Percentiles rank a stretch among this genome's conserved stretches.
Conservation (phyloP, 306 rosid genomes). For the Pyrus pyrifolia region DNA sequence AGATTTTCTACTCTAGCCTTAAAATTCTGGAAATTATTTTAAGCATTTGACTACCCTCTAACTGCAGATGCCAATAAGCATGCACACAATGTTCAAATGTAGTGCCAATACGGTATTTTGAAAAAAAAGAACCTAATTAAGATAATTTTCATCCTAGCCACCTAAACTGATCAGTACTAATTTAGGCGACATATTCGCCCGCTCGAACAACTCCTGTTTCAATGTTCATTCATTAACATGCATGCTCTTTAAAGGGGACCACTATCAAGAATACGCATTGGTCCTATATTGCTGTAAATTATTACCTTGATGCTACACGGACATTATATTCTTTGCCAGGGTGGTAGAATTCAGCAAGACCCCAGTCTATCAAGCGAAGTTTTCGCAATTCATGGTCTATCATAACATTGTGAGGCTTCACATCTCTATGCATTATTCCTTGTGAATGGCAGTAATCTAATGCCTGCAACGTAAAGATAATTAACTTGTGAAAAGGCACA, state of each 20-base stretch:
- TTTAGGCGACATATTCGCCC: background rate
- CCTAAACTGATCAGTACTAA: background rate
- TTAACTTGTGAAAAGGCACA: conserved; percentile 17
- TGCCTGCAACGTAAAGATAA: conserved; percentile 44
- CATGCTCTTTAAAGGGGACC: background rate
- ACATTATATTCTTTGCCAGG: conserved; percentile 89
- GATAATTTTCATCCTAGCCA: background rate
- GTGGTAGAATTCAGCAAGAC: conserved; percentile 88
- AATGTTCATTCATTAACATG: background rate
- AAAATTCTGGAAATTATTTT: background rate
- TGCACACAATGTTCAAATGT: background rate
- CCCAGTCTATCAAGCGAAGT: conserved; percentile 92
- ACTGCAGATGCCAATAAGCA: background rate
- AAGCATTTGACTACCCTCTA: background rate
- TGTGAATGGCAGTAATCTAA: conserved; percentile 89
- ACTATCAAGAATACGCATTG: background rate
- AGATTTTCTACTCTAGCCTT: background rate
- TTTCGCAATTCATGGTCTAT: conserved; percentile 83
- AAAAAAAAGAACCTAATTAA: background rate
- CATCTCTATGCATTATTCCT: conserved; percentile 92
- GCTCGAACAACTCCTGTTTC: background rate
- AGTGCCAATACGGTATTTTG: background rate
- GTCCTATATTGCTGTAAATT: background rate
- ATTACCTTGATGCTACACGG: conserved; percentile 84
- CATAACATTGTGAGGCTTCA: conserved; percentile 91